Conservation (phyloP, 441 rosid genomes). For the Corymbia calophylla region DNA sequence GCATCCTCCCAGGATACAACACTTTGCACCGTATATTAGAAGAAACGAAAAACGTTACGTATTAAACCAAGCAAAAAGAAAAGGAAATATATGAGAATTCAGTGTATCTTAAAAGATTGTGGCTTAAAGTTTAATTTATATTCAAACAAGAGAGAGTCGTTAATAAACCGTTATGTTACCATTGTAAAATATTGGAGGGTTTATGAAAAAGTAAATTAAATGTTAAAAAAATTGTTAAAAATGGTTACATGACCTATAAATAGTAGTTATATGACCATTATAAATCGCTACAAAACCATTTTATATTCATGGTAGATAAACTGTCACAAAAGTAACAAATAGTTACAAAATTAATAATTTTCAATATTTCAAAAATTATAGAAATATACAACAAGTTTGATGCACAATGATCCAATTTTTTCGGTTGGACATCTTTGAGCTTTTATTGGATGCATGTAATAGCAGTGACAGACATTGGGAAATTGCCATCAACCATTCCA, state of each 20-base stretch:
- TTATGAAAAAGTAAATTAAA: too few relatives aligned
- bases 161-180: too few relatives aligned
- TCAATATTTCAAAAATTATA: too few relatives aligned
- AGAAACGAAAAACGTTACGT: too few relatives aligned
- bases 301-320: too few relatives aligned
- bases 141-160: not conserved
- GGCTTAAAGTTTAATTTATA: too few relatives aligned
- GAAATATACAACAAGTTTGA: not conserved
- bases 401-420: not conserved
- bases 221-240: too few relatives aligned
- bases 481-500: not conserved
- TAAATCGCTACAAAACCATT: too few relatives aligned
- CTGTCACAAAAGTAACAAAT: too few relatives aligned
- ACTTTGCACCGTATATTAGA: fast-evolving
- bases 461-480: not conserved
- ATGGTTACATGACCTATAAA: too few relatives aligned
- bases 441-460: not conserved
- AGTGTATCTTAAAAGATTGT: fast-evolving
- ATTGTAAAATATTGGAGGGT: not conserved
- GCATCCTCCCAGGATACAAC: fast-evolving
- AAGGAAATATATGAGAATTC: not conserved
- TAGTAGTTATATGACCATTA: too few relatives aligned
- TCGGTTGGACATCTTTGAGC: not conserved
- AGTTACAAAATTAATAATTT: too few relatives aligned
- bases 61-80: not conserved